Evolutionary conservation across 352 stramenopile genomes (phyloP).

Genomic region (Globisporangium takayamanum): DNA sequence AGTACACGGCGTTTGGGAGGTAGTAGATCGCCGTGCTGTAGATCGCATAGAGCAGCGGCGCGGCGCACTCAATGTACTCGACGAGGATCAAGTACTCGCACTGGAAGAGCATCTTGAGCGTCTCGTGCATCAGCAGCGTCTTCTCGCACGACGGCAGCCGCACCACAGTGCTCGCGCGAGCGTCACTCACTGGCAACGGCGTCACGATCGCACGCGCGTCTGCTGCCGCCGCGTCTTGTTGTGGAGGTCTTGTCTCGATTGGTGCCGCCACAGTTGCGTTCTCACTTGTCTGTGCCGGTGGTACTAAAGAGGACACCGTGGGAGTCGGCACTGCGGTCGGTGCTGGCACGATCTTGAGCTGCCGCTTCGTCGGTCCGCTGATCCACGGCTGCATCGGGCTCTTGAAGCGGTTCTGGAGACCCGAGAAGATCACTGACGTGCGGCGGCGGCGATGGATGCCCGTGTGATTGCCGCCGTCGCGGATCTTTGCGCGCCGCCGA

Average conservation of each 20-base stretch:
- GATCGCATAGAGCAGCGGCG: constrained; percentile 8
- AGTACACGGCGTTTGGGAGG: constrained; percentile 20
- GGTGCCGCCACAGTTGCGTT: too few species aligned
- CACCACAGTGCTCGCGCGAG: neutral
- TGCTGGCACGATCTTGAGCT: neutral
- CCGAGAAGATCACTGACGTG: constrained; percentile 1
- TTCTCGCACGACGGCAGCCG: neutral
- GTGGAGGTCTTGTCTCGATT: neutral
- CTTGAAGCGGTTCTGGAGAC: constrained; percentile 3
- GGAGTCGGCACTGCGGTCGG: neutral
- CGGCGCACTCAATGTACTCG: constrained; percentile 22
- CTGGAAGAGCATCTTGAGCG: constrained; percentile 28
- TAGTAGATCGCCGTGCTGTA: constrained; percentile 19
- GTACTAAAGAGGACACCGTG: neutral
- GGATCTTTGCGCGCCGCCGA: neutral
- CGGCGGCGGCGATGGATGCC: neutral
- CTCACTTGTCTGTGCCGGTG: neutral
- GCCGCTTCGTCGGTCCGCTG: neutral
- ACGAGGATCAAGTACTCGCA: constrained; percentile 26
- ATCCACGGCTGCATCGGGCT: constrained; percentile 1
- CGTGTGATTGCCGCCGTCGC: neutral
- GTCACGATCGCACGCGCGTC: neutral
- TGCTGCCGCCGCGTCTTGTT: neutral
- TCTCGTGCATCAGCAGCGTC: constrained; percentile 1
- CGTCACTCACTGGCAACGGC: too few species aligned